Evolutionary conservation across 2,329 filamentous ascomycete species (phyloP), one percentile per base, ranked within the genome.

Genomic region (Blastomyces silverae): DNA sequence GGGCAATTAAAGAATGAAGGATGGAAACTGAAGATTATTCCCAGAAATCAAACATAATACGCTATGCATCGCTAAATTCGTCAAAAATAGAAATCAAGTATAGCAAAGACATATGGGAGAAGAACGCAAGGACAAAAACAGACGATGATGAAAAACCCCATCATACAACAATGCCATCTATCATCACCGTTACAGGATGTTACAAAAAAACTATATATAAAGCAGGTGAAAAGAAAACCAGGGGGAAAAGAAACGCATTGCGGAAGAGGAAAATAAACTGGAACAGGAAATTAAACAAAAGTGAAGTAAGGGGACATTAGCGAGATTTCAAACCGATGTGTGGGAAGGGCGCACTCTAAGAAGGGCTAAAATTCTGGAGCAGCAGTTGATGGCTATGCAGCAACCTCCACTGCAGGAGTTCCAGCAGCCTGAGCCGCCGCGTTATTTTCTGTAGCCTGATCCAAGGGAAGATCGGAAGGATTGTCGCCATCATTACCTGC

Each of bases 141-240:
- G 42, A 34, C 22, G 52, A 34, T 50, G 52, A 56, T 56, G 31
- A 56, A 31, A 61, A 31, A 28, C 39, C 22, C n/a, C 58, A 61
- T 48, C 42, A 37, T 61, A 61, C 58, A 61, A 61, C 58, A 61
- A 48, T 58, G 55, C 34, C 34, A 39, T 58, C n/a, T 58, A 25
- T 58, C 56, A 58, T 58, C 53, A 56, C 53, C 8, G 56, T 58
- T 39, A 58, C 56, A 58, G 37, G 56, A 48, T 61, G 28, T 34
- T 48, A 48, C 46, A 61, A 50, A 48, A 48, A 60, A 53, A 25
- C 20, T 7, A 56, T n/a, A 2, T 56, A n/a, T 34, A 31, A 22
- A 37, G 28, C 8, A 56, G 8, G 28, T 22, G 13, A 37, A 37
- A 37, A 37, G 28, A 60, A 60, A 48, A 42, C 20, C 3, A 59